Conservation (phyloP, 2,329 filamentous ascomycete genomes). For the Bipolaris cookei region DNA sequence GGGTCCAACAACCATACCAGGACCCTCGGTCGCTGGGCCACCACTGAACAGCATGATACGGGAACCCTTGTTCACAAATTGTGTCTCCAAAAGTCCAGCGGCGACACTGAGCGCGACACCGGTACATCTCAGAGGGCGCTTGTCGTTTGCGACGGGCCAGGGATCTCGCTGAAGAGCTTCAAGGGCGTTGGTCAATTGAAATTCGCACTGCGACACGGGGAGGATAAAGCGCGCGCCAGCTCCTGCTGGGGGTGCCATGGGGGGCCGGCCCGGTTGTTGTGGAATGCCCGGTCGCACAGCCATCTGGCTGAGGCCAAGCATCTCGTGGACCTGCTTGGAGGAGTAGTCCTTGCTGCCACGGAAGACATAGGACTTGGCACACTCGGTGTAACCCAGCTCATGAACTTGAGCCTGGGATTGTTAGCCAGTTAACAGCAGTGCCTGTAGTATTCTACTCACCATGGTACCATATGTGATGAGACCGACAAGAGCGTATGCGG, state of each 20-base stretch:
- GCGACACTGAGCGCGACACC: constrained; percentile 97
- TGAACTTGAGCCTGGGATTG: constrained; percentile 80
- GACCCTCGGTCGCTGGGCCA: constrained; percentile 92
- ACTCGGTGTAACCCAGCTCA: constrained; percentile 97
- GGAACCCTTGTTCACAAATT: constrained; percentile 93
- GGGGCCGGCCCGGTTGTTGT: constrained; percentile 75
- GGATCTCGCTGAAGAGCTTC: constrained; percentile 96
- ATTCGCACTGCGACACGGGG: constrained; percentile 93
- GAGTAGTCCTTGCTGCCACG: constrained; percentile 96
- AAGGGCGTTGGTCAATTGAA: constrained; percentile 93
- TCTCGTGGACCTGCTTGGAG: constrained; percentile 99
- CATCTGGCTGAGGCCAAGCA: constrained; percentile 83
- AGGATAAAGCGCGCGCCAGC: constrained; percentile 89
- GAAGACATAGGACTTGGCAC: constrained; percentile 98
- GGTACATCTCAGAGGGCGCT: constrained; percentile 87
- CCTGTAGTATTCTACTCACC: constrained; percentile 57
- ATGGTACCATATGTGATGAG: constrained; percentile 92
- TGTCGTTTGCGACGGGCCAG: constrained; percentile 95
- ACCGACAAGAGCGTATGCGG: constrained; percentile 80
- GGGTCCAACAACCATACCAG: constrained; percentile 94
- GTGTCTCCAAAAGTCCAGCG: constrained; percentile 88
- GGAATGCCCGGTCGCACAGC: constrained; percentile 72
- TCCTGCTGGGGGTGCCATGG: constrained; percentile 68
- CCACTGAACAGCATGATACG: constrained; percentile 98
- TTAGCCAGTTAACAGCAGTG: constrained; percentile 20